phyloP scores from a whole-genome alignment of 352 stramenopile genomes.

The Pythium chondricola region DNA sequence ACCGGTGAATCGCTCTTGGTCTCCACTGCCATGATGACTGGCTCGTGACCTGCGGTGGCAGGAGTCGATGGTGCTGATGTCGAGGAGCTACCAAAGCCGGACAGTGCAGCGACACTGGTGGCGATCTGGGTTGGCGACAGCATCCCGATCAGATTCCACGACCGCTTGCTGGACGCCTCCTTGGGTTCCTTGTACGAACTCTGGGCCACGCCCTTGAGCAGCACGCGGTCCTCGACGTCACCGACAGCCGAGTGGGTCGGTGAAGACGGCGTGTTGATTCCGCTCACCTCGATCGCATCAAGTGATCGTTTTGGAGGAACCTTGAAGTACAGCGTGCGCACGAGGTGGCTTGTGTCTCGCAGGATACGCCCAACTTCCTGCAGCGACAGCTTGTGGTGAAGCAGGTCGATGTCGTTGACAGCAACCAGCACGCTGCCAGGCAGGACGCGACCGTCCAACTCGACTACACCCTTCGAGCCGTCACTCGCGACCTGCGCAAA shows the following conservation, averaged over 20 bases:
- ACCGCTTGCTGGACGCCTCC: constrained; percentile 1
- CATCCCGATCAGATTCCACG: constrained; percentile 16
- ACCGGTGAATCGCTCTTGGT: too few relatives aligned
- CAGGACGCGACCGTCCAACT: constrained; percentile 34
- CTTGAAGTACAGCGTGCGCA: constrained; percentile 34
- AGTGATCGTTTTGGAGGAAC: constrained; percentile 18
- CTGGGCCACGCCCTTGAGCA: constrained; percentile 19
- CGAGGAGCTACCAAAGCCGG: constrained; percentile 2
- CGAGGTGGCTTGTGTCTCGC: constrained; percentile 34
- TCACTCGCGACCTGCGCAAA: constrained; percentile 32
- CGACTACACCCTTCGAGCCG: constrained; percentile 34
- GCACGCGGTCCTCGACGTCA: constrained; percentile 13
- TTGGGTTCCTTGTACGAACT: constrained; percentile 19
- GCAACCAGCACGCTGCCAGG: constrained; percentile 42
- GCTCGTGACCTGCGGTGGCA: neutral
- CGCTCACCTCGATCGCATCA: constrained; percentile 4
- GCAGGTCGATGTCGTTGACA: constrained; percentile 59
- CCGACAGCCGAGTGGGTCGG: constrained; percentile 7
- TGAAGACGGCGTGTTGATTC: neutral
- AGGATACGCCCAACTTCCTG: constrained; percentile 41
- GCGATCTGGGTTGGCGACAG: constrained; percentile 18
- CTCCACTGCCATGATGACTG: too few relatives aligned
- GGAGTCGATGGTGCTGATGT: neutral
- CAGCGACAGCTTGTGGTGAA: constrained; percentile 28
- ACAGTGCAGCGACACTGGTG: constrained; percentile 9